Evolutionary conservation across 106 monocot species (phyloP), one percentile per base, ranked within the genome.

Genomic region (Allium cepa): DNA sequence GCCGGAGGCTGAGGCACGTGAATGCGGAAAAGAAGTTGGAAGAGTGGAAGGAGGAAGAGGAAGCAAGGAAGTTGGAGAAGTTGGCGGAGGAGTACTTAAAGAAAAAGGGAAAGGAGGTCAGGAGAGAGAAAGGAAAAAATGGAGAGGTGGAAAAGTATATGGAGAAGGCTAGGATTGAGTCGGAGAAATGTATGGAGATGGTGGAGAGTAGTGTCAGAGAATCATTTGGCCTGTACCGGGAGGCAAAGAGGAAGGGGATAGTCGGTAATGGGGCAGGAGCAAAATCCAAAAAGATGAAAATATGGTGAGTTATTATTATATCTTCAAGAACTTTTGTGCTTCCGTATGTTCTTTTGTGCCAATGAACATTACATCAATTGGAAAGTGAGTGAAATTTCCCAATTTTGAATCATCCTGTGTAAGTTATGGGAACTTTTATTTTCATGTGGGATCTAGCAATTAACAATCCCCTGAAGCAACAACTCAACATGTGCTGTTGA

Each of bases 1-100:
- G 96, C 17, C 81, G 96, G 47, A 75, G 96, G 58, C 76, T 97
- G 28, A 79, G 96, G 59, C 96, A 97, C 59, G 96, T 97, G 13
- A 97, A 97, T 53, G 96, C 92, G 11, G 96, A 92, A 87, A 92
- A 89, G 78, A 84, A 64, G 79, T 75, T 97, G 9, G 89, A 97
- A 80, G 96, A 97, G 62, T 97, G 96, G 96, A 89, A 84, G 75
- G 86, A 84, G 7, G 92, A 79, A 75, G 96, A 78, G 11, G 92
- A 81, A 69, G 84, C 82, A 0, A 27, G 96, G 73, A 77, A 63
- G 80, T 72, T 92, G 55, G 92, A 97, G 80, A 92, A 92, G 75
- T 53, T 92, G 56, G 91, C 88, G 46, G 92, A 97, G 76, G 66
- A 97, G 58, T 97, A 86, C 72, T 64, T 97, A 72, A 97, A 79